phyloP scores from a whole-genome alignment of 208 protist species.

The Polymyxa betae region DNA sequence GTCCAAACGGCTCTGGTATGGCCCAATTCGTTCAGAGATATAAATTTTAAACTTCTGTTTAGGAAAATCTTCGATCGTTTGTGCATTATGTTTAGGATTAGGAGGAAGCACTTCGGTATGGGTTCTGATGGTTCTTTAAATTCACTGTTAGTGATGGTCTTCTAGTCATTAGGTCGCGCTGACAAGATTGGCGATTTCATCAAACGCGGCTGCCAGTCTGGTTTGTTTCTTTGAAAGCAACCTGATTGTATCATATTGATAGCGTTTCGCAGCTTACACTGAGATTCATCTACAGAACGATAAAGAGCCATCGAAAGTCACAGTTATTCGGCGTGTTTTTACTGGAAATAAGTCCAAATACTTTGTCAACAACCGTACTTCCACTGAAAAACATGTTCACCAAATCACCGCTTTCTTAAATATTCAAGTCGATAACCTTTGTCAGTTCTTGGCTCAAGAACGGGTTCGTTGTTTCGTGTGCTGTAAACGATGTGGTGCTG shows the following conservation, averaged over 20 bases:
- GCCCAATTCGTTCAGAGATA: background rate
- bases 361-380: slow-evolving; percentile 54
- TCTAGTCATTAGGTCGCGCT: slow-evolving; percentile 69
- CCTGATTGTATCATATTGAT: slow-evolving; percentile 5
- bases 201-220: slow-evolving; percentile 64
- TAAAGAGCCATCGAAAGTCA: background rate
- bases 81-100: slow-evolving; percentile 76
- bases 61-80: slow-evolving; percentile 78
- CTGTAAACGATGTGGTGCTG: background rate
- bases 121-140: background rate
- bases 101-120: slow-evolving; percentile 69
- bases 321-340: slow-evolving; percentile 60
- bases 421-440: slow-evolving; percentile 71
- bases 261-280: slow-evolving; percentile 58
- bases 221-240: slow-evolving; percentile 70
- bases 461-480: slow-evolving; percentile 9
- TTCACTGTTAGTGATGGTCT: background rate
- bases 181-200: slow-evolving; percentile 70
- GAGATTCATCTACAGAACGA: slow-evolving; percentile 72
- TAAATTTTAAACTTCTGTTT: slow-evolving; percentile 50
- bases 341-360: slow-evolving; percentile 49
- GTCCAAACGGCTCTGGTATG: slow-evolving; percentile 75
- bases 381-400: slow-evolving; percentile 61
- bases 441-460: slow-evolving; percentile 67
- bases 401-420: slow-evolving; percentile 63